Conservation (phyloP, 2,329 filamentous ascomycete genomes). For the Colletotrichum siamense region DNA sequence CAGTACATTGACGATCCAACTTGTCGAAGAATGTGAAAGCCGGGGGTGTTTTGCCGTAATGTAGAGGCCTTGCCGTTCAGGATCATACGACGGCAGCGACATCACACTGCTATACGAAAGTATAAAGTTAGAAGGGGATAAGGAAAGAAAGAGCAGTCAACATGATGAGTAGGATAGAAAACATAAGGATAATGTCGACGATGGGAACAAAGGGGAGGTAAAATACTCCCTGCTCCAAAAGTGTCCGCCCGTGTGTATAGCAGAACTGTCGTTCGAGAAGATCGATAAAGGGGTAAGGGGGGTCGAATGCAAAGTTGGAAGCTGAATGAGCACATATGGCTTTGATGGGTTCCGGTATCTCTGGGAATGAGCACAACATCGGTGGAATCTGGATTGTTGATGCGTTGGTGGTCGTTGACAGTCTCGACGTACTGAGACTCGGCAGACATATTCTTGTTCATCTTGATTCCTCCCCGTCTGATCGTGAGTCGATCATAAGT, state of each 20-base stretch:
- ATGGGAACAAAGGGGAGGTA: neutral
- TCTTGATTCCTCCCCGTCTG: neutral
- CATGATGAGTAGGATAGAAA: neutral
- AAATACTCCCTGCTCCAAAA: neutral
- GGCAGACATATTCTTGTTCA: neutral
- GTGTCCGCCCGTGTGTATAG: neutral
- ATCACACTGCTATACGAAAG: neutral
- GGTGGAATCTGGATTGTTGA: neutral
- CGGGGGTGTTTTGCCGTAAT: neutral
- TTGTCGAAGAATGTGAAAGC: neutral
- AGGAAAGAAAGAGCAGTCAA: neutral
- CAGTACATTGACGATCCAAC: neutral
- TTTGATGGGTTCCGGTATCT: neutral
- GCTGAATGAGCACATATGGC: neutral
- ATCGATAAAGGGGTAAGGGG: neutral
- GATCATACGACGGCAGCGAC: neutral
- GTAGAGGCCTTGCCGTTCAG: neutral
- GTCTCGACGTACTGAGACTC: neutral
- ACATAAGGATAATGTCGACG: neutral
- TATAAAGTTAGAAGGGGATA: too few relatives aligned
- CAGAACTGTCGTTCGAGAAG: neutral
- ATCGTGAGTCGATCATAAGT: rapidly evolving
- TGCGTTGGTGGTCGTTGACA: neutral
- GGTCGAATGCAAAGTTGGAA: neutral
- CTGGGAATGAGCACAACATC: neutral